Evolutionary conservation across 208 protist genomes (phyloP), one percentile per base, ranked within the genome.

Genomic region (Herpetomonas tarakana): DNA sequence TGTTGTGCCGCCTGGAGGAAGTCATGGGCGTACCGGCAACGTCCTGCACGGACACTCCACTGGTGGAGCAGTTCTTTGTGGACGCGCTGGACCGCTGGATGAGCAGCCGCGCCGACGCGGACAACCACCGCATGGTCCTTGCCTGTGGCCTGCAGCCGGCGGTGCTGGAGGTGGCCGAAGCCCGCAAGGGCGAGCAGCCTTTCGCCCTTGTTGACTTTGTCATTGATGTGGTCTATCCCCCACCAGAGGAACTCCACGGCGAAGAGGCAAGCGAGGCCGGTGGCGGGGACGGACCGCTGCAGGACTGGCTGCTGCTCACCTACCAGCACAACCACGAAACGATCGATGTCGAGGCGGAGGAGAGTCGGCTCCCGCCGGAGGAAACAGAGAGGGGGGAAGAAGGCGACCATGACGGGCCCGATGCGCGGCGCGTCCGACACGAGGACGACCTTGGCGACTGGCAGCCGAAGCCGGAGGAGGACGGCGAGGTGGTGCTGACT

Each of bases 221-320:
- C 3, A 71, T 92, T 16, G 89, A 96, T 62, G 82, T 96, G 11
- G 66, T 96, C 2, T 96, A 87, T 51, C 89, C 89, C 19, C 62
- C 75, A 18, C 25, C 68, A 1, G 12, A 51, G 14, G 45, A 3
- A n/a, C 3, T 35, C 2, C 26, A 12, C 12, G 45, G 58, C 28
- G 38, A n/a, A n/a, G n/a, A n/a, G n/a, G n/a, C 24, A 16, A 51
- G 24, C 22, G 56, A 56, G 26, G 38, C 67, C 22, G 55, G 53
- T 14, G 18, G 38, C 19, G 52, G n/a, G 4, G 24, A 52, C 6
- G 19, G 12, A 4, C 27, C n/a, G 3, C 16, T 12, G 16, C 46
- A 85, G 24, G 88, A 94, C 66, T 94, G 88, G 85, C 29, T 94
- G 35, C 58, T 91, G 28, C 65, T 71, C 14, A 78, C 80, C n/a